Evolutionary conservation across 495 filamentous ascomycete species (phyloP).

Genomic region (Aspergillus diversus): DNA sequence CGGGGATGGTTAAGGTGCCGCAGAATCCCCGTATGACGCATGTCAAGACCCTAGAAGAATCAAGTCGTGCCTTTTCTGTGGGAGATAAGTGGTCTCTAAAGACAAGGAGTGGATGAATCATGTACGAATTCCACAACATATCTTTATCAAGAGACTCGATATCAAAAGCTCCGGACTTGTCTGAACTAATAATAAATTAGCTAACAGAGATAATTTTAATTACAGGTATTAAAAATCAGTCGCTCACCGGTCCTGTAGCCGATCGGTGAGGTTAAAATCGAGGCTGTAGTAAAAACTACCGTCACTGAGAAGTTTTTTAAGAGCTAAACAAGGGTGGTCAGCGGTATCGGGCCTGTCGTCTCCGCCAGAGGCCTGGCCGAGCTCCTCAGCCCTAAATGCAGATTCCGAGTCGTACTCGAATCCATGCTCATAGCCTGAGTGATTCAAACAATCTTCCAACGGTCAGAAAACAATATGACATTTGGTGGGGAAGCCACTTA

Average conservation of each 20-base stretch:
- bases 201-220: constrained; percentile 36
- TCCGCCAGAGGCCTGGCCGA: constrained; percentile 33
- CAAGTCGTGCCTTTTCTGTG: constrained; percentile 72
- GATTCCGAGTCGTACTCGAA: constrained; percentile 64
- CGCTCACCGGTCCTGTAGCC: constrained; percentile 84
- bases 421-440: constrained; percentile 75
- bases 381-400: constrained; percentile 51
- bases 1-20: constrained; percentile 79
- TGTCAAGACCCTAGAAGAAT: constrained; percentile 84
- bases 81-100: constrained; percentile 80
- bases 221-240: constrained; percentile 2
- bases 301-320: constrained; percentile 89
- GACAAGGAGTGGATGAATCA: constrained; percentile 88
- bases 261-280: constrained; percentile 94
- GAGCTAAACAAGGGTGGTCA: constrained; percentile 85
- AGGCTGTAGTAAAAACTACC: constrained; percentile 98
- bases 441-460: constrained; percentile 76
- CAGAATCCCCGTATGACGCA: constrained; percentile 95
- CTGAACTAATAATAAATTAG: constrained; percentile 50
- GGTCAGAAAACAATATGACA: constrained; percentile 8
- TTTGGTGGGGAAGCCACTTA: constrained; percentile 35
- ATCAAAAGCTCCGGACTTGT: constrained; percentile 65
- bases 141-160: constrained; percentile 84
- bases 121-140: constrained; percentile 97
- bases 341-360: constrained; percentile 65